Evolutionary conservation across 2,329 filamentous ascomycete genomes (phyloP), one percentile per base, ranked within the genome.

Genomic region (Stemphylium vesicarium): DNA sequence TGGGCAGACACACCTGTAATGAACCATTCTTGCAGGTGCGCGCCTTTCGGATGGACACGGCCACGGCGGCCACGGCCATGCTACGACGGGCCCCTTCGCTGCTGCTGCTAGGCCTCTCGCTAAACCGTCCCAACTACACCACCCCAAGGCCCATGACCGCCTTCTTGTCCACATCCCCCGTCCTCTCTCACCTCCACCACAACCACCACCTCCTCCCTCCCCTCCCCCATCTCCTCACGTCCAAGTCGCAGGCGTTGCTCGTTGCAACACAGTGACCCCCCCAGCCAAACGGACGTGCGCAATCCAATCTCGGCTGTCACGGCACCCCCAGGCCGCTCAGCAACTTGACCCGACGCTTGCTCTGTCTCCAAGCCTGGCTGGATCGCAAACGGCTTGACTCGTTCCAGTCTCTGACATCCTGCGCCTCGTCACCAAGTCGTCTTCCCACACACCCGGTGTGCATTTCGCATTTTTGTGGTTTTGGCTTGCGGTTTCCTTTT

Each of bases 21-120:
- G 63, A 65, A 66, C 59, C 56, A 62, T 50, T 57, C 53, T 65
- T 64, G 55, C 62, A 56, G 49, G 22, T 33, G 48, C 53, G 48
- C 53, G 26, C 45, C 46, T 41, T 29, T 44, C 52, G 52, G 52
- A 55, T 55, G 29, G 36, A 45, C 31, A 45, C 52, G 52, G 52
- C 36, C 52, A 12, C 26, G 8, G 20, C 52, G 52, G 52, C 36
- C 52, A 12, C 26, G 8, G 20, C 26, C 37, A 32, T 32, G 35
- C 22, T 18, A 41, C 39, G 37, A 43, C 37, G 53, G 53, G 40
- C 54, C 40, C 42, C 36, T 49, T 48, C 36, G 50, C 49, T 13
- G 41, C 49, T 13, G 41, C 38, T 50, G 47, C 47, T 50, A 50
- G 46, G 46, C 46, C 52, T 55, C 52, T 55, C 52, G 52, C 52